phyloP scores from a whole-genome alignment of 208 protist genomes.

The Crithidia fasciculata region DNA sequence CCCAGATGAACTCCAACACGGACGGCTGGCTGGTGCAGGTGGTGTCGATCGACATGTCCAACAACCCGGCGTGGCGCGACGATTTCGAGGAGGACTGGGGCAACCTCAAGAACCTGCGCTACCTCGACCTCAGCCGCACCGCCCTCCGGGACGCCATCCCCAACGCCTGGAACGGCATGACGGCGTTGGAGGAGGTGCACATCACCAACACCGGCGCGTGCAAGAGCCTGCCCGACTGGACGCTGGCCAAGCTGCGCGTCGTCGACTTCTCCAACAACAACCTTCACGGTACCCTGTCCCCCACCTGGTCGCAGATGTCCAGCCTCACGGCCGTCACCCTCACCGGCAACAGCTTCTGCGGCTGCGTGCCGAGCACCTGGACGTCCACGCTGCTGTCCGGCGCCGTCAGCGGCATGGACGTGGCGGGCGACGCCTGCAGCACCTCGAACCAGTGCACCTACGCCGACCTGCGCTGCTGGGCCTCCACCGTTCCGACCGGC shows the following conservation, averaged over 20 bases:
- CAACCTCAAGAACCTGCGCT: background rate
- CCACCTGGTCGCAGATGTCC: constrained; percentile 5
- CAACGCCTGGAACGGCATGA: constrained; percentile 3
- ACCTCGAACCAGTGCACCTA: too few species aligned
- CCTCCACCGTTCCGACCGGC: too few species aligned
- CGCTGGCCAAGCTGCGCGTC: constrained; percentile 9
- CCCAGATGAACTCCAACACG: background rate
- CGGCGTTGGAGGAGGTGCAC: background rate
- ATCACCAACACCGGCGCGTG: constrained; percentile 8
- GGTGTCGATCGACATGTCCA: constrained; percentile 23
- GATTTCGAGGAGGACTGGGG: constrained; percentile 14
- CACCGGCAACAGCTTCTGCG: too few species aligned
- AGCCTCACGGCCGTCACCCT: too few species aligned
- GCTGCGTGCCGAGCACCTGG: too few species aligned
- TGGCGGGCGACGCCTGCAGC: too few species aligned
- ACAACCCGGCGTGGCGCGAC: constrained; percentile 14
- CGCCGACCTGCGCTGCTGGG: too few species aligned
- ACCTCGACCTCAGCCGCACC: constrained; percentile 13
- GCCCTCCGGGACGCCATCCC: constrained; percentile 11
- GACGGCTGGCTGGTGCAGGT: constrained; percentile 6
- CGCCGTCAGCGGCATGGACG: too few species aligned
- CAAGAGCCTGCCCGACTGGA: constrained; percentile 15
- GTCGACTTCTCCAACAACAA: constrained; percentile 31
- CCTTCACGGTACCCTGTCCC: constrained; percentile 7
- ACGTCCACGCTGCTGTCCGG: too few species aligned